Percentiles rank a stretch among this genome's conserved stretches.
These are phyloP conservation scores for Penicillium sp. DNA, from an alignment of 2,329 filamentous ascomycete genomes.

Conservation along the genomic window DNA sequence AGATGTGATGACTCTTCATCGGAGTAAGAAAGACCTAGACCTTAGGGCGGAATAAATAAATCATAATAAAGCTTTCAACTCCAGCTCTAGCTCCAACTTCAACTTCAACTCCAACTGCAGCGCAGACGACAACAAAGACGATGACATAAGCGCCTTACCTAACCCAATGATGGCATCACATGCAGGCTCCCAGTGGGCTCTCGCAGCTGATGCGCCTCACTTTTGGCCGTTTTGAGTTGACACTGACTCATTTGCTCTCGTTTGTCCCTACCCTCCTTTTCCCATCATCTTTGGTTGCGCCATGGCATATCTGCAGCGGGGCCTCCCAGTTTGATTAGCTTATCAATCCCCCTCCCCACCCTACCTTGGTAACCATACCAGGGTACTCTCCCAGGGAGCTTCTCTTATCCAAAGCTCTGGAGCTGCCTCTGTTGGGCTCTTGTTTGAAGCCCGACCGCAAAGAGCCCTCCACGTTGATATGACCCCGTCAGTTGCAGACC, in stretches of 20 bases:
- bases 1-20: not conserved
- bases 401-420: slow-evolving; percentile 17
- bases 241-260: not conserved
- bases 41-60: too few relatives aligned
- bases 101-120: too few relatives aligned
- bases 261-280: not conserved
- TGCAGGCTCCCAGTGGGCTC: not conserved
- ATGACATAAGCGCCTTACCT: slow-evolving; percentile 1
- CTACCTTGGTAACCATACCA: too few relatives aligned
- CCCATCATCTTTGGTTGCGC: not conserved
- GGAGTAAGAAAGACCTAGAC: too few relatives aligned
- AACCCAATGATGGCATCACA: slow-evolving; percentile 4
- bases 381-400: not conserved
- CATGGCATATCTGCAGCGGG: not conserved
- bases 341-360: slow-evolving; percentile 22
- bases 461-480: slow-evolving; percentile 15
- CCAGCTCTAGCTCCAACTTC: too few relatives aligned
- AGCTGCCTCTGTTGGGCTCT: not conserved
- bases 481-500: slow-evolving; percentile 17
- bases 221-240: not conserved
- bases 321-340: slow-evolving; percentile 17
- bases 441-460: slow-evolving; percentile 11
- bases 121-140: not conserved
- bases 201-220: slow-evolving; percentile 9
- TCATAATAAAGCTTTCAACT: too few relatives aligned